Conservation (phyloP, 1,139 yeast genomes). For the Candida tropicalis region DNA sequence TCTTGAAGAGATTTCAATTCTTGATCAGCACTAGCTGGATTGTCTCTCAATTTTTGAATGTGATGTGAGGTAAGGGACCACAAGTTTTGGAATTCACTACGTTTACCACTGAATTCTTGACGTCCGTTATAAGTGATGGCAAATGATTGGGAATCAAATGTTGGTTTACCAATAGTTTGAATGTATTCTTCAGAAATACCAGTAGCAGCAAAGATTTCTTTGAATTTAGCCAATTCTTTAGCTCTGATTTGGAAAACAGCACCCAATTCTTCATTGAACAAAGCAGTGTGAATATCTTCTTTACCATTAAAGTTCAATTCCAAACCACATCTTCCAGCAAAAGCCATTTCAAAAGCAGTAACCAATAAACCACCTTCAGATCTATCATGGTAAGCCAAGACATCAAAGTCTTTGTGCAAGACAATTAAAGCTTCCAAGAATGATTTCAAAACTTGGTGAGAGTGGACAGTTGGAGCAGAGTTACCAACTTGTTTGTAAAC, state of each 20-base stretch:
- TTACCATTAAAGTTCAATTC: conserved; percentile 42
- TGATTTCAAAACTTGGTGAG: conserved; percentile 60
- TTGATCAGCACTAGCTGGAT: conserved; percentile 86
- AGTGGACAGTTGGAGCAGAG: conserved; percentile 81
- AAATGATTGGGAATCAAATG: conserved; percentile 56
- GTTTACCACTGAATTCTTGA: conserved; percentile 51
- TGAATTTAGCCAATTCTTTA: conserved; percentile 56
- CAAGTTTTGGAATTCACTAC: conserved; percentile 74
- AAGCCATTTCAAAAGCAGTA: conserved; percentile 92
- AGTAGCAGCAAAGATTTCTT: conserved; percentile 51
- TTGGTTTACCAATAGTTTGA: conserved; percentile 68
- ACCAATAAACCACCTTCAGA: conserved; percentile 96
- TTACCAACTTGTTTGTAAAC: conserved; percentile 88
- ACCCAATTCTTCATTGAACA: conserved; percentile 94
- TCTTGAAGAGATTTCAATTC: conserved; percentile 77
- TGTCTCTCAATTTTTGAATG: conserved; percentile 90
- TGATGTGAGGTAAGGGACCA: conserved; percentile 93
- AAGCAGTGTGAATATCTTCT: conserved; percentile 48
- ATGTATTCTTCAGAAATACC: conserved; percentile 60
- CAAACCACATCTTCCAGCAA: conserved; percentile 87
- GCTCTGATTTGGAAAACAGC: conserved; percentile 87
- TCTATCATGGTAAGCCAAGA: conserved; percentile 92
- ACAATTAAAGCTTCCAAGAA: conserved; percentile 70
- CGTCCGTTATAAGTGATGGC: conserved; percentile 50
- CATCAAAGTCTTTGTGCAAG: conserved; percentile 68